Evolutionary conservation across 257 asterid genomes (phyloP).

Genomic region (Pogostemon cablin): DNA sequence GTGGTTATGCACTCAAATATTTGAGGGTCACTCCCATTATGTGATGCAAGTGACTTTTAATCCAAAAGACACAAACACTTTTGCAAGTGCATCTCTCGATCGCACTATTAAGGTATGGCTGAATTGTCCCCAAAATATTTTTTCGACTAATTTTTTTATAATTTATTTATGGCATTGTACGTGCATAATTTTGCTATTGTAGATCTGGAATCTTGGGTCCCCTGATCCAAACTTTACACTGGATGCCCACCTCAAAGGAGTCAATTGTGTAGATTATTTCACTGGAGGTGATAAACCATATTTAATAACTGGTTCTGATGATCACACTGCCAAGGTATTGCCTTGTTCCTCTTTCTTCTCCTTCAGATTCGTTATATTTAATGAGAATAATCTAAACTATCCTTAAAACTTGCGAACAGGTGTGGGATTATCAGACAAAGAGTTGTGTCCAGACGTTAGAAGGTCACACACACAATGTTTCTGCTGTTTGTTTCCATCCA

Average conservation of each 20-base stretch:
- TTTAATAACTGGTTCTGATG: constrained; percentile 96
- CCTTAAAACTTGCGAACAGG: constrained; percentile 52
- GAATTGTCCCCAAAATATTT: background rate
- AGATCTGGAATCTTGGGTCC: constrained; percentile 99
- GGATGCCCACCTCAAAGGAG: constrained; percentile 98
- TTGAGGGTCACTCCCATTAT: constrained; percentile 99
- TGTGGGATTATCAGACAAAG: constrained; percentile 98
- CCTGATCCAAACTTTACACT: constrained; percentile 98
- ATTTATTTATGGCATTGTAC: constrained; percentile 19
- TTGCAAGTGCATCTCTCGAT: constrained; percentile 99
- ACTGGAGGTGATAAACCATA: constrained; percentile 99
- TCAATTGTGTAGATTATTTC: constrained; percentile 95
- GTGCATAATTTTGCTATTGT: constrained; percentile 36
- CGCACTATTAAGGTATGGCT: constrained; percentile 85
- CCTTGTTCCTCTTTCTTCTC: constrained; percentile 28
- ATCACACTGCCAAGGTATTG: constrained; percentile 96
- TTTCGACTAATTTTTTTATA: background rate
- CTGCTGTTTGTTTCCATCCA: constrained; percentile 98
- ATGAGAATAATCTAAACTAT: constrained; percentile 14
- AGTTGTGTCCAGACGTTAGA: constrained; percentile 97
- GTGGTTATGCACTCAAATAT: constrained; percentile 91
- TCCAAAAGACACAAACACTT: constrained; percentile 97
- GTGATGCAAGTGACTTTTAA: constrained; percentile 99
- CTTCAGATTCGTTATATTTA: constrained; percentile 27
- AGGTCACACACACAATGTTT: constrained; percentile 98